Base-by-base conservation (phyloP, 2,329 filamentous ascomycete species). In the Penicillium vulpinum region DNA sequence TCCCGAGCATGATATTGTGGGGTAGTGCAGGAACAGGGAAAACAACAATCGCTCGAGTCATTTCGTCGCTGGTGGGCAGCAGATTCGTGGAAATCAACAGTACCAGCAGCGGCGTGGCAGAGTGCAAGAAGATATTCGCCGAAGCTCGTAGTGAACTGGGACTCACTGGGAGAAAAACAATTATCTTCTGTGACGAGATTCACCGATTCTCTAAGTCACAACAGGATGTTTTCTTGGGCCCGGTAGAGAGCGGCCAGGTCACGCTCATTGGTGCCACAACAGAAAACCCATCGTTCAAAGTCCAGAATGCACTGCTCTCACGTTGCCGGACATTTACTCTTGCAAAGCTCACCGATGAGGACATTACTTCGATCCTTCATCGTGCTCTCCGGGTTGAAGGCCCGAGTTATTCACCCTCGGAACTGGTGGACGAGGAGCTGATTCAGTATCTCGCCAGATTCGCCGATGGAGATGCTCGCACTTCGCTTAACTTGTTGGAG, bases 131-230 rank as follows among this genome's bases (percentile, higher is more conserved):
- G 79, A 83, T 97, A 53, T 97, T 97, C 68, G 79, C 81, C 22
- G 92, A 97, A 64, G 92, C 94, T 0, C 86, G 85, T 58, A 90
- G 87, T 67, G 94, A 97, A 72, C 77, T 92, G 45, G 78, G 81
- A 1, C 79, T 97, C 50, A 95, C 91, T 0, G 93, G 93, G 1
- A 84, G 92, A 59, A 93, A 90, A 77, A 97, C 94, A 0, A 96
- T 99, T 62, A 86, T 99, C 62, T 99, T 99, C 73, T 97, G 93
- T 77, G 94, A 99, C 77, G 94, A 97, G 79, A 94, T 97, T 46
- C 92, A 96, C 75, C 80, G 93, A 28, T 96, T 96, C 79, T 89
- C 84, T 65, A 97, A 96, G 76, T 83, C 87, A 0, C 94, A 97
- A 73, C 94, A 99, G 71, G 94, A 97, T 74, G 89, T 97, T 1